These are phyloP conservation scores for Deakozyma indianensis DNA, from an alignment of 805 yeast genomes.

Conservation along the genomic window DNA sequence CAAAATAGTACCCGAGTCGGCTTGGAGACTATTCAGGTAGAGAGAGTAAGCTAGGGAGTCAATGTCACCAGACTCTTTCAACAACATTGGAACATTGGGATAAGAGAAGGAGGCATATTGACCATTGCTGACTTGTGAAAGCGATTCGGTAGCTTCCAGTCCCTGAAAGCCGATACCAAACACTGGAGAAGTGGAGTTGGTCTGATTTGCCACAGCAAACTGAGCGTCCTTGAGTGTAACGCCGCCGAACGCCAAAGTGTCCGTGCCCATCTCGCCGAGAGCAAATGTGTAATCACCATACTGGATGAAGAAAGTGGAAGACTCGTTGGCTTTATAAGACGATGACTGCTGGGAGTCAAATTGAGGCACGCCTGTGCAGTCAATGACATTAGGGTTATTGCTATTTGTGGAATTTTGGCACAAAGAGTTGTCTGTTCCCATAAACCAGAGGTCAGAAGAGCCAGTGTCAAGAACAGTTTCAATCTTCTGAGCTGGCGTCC, in stretches of 20 bases:
- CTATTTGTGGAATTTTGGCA: slow-evolving; percentile 9
- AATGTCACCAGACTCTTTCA: slow-evolving; percentile 35
- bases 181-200: slow-evolving; percentile 37
- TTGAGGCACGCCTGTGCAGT: slow-evolving; percentile 7
- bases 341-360: slow-evolving; percentile 17
- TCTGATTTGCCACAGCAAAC: slow-evolving; percentile 55
- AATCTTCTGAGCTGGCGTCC: slow-evolving; percentile 41
- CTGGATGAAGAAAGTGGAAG: slow-evolving; percentile 23
- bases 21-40: slow-evolving; percentile 24
- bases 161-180: slow-evolving; percentile 21
- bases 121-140: background rate
- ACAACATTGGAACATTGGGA: slow-evolving; percentile 46
- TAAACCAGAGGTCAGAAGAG: slow-evolving; percentile 60
- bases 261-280: slow-evolving; percentile 41
- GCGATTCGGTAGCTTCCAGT: slow-evolving; percentile 12
- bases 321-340: slow-evolving; percentile 15
- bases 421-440: slow-evolving; percentile 32
- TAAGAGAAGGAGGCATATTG: slow-evolving; percentile 21
- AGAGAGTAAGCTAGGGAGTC: slow-evolving; percentile 31
- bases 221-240: slow-evolving; percentile 33
- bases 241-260: slow-evolving; percentile 35
- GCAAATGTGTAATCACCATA: slow-evolving; percentile 34
- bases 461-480: slow-evolving; percentile 59
- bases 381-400: background rate
- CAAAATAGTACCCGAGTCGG: slow-evolving; percentile 24